Conservation (phyloP, 2,329 filamentous ascomycete genomes). For the Dactylellina leptospora region DNA sequence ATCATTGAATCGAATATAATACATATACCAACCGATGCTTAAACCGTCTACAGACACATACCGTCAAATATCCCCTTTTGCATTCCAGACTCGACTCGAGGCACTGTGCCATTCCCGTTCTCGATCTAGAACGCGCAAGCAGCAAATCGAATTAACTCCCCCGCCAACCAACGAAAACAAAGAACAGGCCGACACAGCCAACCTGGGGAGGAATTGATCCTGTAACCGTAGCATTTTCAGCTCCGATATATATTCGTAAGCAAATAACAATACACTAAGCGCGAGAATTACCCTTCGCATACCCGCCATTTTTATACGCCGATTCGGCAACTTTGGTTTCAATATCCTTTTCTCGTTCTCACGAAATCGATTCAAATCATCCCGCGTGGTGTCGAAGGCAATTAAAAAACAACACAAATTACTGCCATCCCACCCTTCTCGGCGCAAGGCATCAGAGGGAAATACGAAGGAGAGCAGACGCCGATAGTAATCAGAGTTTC, state of each 20-base stretch:
- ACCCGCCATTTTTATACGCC: conserved; percentile 48
- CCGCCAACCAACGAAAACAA: no score
- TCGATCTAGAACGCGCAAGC: conserved; percentile 5
- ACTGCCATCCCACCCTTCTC: background rate
- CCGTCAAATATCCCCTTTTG: background rate
- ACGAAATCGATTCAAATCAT: conserved; percentile 16
- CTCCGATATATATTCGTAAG: conserved; percentile 1
- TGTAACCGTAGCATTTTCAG: background rate
- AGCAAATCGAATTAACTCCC: no score
- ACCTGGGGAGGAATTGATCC: background rate
- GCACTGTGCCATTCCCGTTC: background rate
- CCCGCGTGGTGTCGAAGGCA: conserved; percentile 43
- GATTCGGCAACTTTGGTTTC: conserved; percentile 46
- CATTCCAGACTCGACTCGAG: conserved; percentile 15
- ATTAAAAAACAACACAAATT: conserved; percentile 26
- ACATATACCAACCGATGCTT: background rate
- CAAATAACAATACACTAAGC: conserved; percentile 9
- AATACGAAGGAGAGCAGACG: conserved; percentile 20
- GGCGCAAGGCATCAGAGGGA: conserved; percentile 2
- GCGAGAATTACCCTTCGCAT: conserved; percentile 17
- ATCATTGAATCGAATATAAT: background rate
- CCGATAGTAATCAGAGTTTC: conserved; percentile 8
- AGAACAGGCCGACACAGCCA: no score
- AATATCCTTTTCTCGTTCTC: background rate
- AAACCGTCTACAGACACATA: background rate